A percentile compares a stretch with the other conserved stretches of the same genome.
These are phyloP conservation scores for Collariella sp. DNA, from an alignment of 495 filamentous ascomycete genomes.

Conservation along the genomic window DNA sequence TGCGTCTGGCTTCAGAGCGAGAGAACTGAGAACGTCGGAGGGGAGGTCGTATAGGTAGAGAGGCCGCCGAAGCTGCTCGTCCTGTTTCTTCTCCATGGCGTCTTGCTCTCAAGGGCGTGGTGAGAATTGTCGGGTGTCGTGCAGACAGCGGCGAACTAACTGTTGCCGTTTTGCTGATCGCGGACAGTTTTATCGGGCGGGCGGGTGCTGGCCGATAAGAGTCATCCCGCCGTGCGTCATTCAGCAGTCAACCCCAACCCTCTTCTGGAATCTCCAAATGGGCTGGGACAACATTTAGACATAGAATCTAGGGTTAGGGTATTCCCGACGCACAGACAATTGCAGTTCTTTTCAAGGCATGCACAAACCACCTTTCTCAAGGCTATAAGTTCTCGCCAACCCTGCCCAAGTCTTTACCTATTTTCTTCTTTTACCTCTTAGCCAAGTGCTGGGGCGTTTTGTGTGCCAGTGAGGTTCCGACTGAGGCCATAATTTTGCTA, in stretches of 20 bases:
- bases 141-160: background rate
- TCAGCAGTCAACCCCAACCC: conserved; percentile 14
- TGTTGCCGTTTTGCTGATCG: background rate
- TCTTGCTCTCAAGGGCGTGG: background rate
- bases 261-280: too few relatives aligned
- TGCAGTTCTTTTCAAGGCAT: conserved; percentile 9
- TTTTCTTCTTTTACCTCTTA: conserved; percentile 18
- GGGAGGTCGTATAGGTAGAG: conserved; percentile 78
- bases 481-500: conserved; percentile 50
- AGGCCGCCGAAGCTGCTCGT: conserved; percentile 34
- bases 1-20: conserved; percentile 49
- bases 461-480: conserved; percentile 49
- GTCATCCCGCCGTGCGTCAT: conserved; percentile 11
- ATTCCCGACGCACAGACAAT: background rate
- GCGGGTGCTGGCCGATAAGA: conserved; percentile 18
- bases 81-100: conserved; percentile 27
- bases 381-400: conserved; percentile 7
- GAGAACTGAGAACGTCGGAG: conserved; percentile 59
- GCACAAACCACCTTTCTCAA: conserved; percentile 12
- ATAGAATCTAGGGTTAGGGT: conserved; percentile 11
- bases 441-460: conserved; percentile 41
- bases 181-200: conserved; percentile 13
- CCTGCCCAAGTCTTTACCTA: background rate
- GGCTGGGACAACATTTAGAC: too few relatives aligned
- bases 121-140: background rate